Conservation (phyloP, 192 early-diverging fungal species). For the Mortierella alpina region DNA sequence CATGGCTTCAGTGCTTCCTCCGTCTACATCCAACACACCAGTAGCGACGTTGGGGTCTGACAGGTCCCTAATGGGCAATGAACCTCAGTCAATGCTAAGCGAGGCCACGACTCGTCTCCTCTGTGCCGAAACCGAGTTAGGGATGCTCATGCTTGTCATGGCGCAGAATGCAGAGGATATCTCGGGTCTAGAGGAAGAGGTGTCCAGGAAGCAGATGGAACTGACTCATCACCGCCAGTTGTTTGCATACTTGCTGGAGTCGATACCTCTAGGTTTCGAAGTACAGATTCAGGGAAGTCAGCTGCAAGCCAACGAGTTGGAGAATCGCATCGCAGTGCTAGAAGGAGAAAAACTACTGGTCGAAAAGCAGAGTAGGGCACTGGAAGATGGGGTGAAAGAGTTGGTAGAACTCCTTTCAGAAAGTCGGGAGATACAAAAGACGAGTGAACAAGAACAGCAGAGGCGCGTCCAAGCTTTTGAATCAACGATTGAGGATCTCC, state of each 20-base stretch:
- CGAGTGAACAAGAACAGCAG: not conserved
- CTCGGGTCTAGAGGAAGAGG: constrained; percentile 33
- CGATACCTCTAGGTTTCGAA: constrained; percentile 11
- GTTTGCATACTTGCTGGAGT: constrained; percentile 11
- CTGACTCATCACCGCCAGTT: constrained; percentile 18
- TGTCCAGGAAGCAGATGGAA: constrained; percentile 19
- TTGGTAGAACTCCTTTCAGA: not conserved
- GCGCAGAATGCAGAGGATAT: constrained; percentile 36
- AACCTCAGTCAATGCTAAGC: not conserved
- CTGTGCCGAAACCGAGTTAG: constrained; percentile 33
- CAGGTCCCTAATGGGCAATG: not conserved
- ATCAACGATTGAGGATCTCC: constrained; percentile 2
- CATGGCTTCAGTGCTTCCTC: not conserved
- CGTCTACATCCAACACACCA: not conserved
- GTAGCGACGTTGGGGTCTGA: not conserved
- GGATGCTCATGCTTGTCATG: constrained; percentile 34
- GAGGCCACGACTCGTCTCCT: constrained; percentile 26
- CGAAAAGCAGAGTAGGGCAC: not conserved
- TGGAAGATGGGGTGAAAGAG: not conserved
- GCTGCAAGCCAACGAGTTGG: not conserved
- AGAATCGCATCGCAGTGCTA: not conserved
- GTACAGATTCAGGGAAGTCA: constrained; percentile 18
- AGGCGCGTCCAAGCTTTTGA: constrained; percentile 6
- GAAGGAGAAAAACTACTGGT: not conserved
- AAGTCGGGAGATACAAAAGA: constrained; percentile 1